Evolutionary conservation across 192 early-diverging fungal species (phyloP), one percentile per base, ranked within the genome.

Genomic region (Thamnidium elegans): DNA sequence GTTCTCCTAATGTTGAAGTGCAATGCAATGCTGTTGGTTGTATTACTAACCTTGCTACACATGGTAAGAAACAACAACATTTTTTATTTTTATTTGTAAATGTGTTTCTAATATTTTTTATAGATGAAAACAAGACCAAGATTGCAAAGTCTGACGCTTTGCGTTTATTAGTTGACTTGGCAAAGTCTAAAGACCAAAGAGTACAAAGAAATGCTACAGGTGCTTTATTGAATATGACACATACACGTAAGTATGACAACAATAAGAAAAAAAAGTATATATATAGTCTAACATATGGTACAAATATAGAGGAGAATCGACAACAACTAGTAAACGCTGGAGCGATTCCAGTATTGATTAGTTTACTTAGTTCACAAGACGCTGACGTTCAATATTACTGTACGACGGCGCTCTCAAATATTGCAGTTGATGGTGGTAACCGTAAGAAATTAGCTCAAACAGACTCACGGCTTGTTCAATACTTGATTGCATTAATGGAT

Each of bases 1-100:
- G 87, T 54, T 88, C 88, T 26, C 83, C 85, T 11, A 92, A 93
- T 63, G 84, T 91, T 26, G 93, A 95, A 66, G 91, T 94, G n/a
- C 92, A 94, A 76, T 91, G 90, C 68, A 95, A 95, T 75, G 92
- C 93, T 11, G 94, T 94, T 15, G 94, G 94, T 13, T 95, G 94
- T 77, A 92, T 95, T 65, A 95, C 94, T 0, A 95, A 95, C 55
- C 82, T 95, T 61, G 92, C 93, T 5, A 94, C 94, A 3, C 81
- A 86, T 69, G 87, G 87, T 87, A 78, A 60, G 63, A 34, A n/a
- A 48, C 10, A n/a, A 26, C 0, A 23, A 13, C 36, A 21, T 20
- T 23, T 51, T 31, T 13, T 43, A 21, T 20, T 23, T 51, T 31
- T 13, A 31, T 65, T 13, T 30, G 26, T 2, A 26, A 1, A 26